Evolutionary conservation across 768 basidiomycete species (phyloP).

Genomic region (Cyclocybe cylindracea): DNA sequence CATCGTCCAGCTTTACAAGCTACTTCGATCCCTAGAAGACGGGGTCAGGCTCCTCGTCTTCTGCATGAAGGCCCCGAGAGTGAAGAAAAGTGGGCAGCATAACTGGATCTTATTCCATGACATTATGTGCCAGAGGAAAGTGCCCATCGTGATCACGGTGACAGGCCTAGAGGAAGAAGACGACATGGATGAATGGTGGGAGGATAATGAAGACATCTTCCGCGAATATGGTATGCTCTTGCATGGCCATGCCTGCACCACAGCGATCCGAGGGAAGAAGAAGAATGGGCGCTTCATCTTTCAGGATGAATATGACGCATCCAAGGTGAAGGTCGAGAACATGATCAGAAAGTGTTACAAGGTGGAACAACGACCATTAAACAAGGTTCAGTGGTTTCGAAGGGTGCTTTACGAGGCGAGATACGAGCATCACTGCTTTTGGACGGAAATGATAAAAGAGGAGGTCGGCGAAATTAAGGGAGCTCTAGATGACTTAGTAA

Average conservation of each 20-base stretch:
- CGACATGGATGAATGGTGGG: slow-evolving; percentile 34
- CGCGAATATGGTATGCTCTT: slow-evolving; percentile 25
- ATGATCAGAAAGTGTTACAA: too few species aligned
- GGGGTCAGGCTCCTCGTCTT: slow-evolving; percentile 30
- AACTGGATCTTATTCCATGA: background rate
- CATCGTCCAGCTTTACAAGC: too few species aligned
- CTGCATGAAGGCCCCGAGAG: slow-evolving; percentile 34
- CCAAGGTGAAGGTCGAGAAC: too few species aligned
- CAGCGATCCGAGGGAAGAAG: slow-evolving; percentile 18
- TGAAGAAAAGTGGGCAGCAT: slow-evolving; percentile 26
- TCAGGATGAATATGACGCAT: too few species aligned
- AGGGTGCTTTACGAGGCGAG: too few species aligned
- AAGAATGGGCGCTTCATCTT: too few species aligned
- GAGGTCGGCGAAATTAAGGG: too few species aligned
- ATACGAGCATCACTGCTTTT: too few species aligned
- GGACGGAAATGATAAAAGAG: too few species aligned
- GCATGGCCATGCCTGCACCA: slow-evolving; percentile 38
- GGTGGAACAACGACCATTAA: too few species aligned
- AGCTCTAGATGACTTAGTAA: too few species aligned
- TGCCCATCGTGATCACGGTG: slow-evolving; percentile 10
- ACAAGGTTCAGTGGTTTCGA: background rate
- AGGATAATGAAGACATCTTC: slow-evolving; percentile 24
- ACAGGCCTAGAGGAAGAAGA: slow-evolving; percentile 18
- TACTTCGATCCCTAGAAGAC: background rate
- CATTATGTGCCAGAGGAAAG: slow-evolving; percentile 3